Base-by-base conservation (phyloP, 1,284 basidiomycete genomes). In the Mycosarcoma maydis region DNA sequence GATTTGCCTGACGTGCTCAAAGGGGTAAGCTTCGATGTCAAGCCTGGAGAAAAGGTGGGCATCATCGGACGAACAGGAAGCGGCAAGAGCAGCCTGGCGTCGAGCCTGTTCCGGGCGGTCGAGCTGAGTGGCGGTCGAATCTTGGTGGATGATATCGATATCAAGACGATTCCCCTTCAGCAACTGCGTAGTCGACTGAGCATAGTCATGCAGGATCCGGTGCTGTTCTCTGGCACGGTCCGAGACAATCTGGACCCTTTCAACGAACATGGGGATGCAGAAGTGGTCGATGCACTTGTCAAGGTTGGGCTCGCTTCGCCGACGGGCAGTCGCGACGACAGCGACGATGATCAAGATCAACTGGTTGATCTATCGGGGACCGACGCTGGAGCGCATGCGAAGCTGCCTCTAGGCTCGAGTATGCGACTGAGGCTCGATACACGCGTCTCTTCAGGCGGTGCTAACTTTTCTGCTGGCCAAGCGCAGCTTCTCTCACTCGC, bases 171-270 rank as follows among this genome's bases (percentile, higher is more conserved):
- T 9, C 46, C 45, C 8, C 38, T 65, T 24, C 67, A 76, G 40
- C 71, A 75, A 26, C 47, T 76, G 61, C 81, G 84, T 14, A 81
- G 80, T 2, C 68, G 82, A 6, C 81, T 85, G 42, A 83, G 83
- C 3, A 83, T 84, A 46, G 84, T 85, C 23, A 83, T 84, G 3
- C 84, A 85, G 73, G 84, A 93, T 64, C 90, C 91, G 2, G 88
- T 92, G 0, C 84, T 95, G 3, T 95, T 96, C 84, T 90, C 90
- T 0, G 92, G 93, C 0, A 93, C 90, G 0, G 84, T 95, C 22
- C 85, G 91, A 17, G 90, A 92, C 19, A 94, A 94, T 70, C 82
- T 95, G 4, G 93, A 96, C 83, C 93, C 92, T 0, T 94, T 93
- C 84, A 83, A 85, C 43, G 91, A 94, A 72, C 89, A 94, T 73